phyloP scores from a whole-genome alignment of 176 grass and related monocot species.

The Avena sativa region DNA sequence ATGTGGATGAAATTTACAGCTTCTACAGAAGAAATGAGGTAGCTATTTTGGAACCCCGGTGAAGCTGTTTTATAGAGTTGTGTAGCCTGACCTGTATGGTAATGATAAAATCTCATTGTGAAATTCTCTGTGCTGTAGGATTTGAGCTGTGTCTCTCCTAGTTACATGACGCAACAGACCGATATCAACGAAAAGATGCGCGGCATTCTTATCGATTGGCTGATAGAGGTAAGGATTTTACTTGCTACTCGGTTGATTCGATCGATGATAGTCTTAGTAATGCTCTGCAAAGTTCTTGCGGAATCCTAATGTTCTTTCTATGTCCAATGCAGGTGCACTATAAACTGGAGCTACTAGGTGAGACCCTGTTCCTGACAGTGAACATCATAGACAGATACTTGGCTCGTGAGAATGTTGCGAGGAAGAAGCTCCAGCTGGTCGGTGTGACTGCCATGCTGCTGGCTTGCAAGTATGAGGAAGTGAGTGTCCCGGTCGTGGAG shows the following conservation, averaged over 20 bases:
- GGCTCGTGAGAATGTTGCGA: constrained; percentile 52
- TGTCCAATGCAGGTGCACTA: constrained; percentile 75
- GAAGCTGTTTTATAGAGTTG: background rate
- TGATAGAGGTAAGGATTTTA: constrained; percentile 66
- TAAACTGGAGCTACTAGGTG: constrained; percentile 80
- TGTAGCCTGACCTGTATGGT: background rate
- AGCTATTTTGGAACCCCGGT: background rate
- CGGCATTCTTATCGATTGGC: constrained; percentile 89
- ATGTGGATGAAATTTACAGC: constrained; percentile 79
- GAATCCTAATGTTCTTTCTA: background rate
- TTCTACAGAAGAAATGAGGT: constrained; percentile 80
- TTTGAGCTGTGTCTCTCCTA: constrained; percentile 66
- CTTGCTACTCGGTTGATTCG: background rate
- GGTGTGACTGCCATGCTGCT: constrained; percentile 91
- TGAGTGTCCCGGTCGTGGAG: constrained; percentile 67
- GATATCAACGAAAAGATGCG: constrained; percentile 97
- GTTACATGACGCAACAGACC: constrained; percentile 74
- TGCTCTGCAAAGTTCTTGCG: background rate
- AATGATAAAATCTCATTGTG: constrained; percentile 20
- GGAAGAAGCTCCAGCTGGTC: constrained; percentile 95
- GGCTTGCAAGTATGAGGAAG: constrained; percentile 94
- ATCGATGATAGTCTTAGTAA: background rate
- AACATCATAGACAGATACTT: constrained; percentile 89
- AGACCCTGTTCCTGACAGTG: constrained; percentile 82
- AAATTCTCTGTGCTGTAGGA: constrained; percentile 43